A percentile compares a stretch with the other conserved stretches of the same genome.
Evolutionary conservation across 768 basidiomycete genomes (phyloP).

Genomic region (Mycena latifolia): DNA sequence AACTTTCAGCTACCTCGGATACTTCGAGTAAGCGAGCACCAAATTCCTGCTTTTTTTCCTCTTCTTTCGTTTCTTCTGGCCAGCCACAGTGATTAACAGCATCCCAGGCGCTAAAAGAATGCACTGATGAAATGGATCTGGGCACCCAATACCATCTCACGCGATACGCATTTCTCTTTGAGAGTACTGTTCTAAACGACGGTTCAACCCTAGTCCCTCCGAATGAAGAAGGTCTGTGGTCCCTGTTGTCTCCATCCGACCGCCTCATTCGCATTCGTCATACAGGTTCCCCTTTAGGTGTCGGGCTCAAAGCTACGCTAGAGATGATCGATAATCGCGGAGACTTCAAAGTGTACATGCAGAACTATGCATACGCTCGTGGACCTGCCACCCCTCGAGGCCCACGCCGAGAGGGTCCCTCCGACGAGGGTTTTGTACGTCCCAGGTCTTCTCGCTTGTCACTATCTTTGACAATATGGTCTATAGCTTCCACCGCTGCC

Average conservation of each 20-base stretch:
- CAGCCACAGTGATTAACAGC: constrained; percentile 17
- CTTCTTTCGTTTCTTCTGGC: too few relatives aligned
- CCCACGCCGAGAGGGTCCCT: constrained; percentile 90
- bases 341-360: constrained; percentile 98
- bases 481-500: constrained; percentile 74
- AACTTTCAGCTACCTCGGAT: constrained; percentile 97
- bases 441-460: constrained; percentile 15
- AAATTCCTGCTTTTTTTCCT: background rate
- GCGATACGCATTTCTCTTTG: constrained; percentile 94
- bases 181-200: constrained; percentile 90
- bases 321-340: constrained; percentile 94
- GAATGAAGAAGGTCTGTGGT: constrained; percentile 69
- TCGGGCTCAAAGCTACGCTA: constrained; percentile 84
- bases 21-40: constrained; percentile 72
- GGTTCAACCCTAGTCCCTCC: constrained; percentile 87
- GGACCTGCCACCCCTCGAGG: constrained; percentile 70
- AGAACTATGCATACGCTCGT: constrained; percentile 94
- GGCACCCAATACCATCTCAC: constrained; percentile 99
- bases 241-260: background rate
- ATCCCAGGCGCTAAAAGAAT: constrained; percentile 88
- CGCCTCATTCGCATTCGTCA: background rate
- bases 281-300: constrained; percentile 16
- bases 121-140: constrained; percentile 94
- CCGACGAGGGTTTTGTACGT: constrained; percentile 94
- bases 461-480: constrained; percentile 14